Conservation (phyloP, 306 rosid species). For the Fragaria iinumae region DNA sequence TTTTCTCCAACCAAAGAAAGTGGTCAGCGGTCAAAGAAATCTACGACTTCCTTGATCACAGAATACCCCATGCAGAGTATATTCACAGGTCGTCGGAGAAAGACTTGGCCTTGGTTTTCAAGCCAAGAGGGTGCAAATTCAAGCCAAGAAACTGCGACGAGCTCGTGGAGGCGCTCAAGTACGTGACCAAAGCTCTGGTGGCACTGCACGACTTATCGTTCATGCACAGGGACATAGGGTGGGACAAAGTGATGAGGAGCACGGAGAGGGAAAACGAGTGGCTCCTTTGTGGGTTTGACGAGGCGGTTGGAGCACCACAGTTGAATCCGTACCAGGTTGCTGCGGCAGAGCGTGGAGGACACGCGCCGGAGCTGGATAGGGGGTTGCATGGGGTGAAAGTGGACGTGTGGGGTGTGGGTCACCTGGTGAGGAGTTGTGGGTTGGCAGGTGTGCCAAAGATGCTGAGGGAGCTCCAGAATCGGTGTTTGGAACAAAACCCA, state of each 20-base stretch:
- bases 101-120: slow-evolving; percentile 50
- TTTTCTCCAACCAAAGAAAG: slow-evolving; percentile 47
- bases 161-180: slow-evolving; percentile 69
- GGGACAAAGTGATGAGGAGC: slow-evolving; percentile 77
- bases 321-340: slow-evolving; percentile 36
- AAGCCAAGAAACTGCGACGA: slow-evolving; percentile 56
- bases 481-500: slow-evolving; percentile 86
- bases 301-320: slow-evolving; percentile 82
- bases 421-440: slow-evolving; percentile 69
- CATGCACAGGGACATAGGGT: slow-evolving; percentile 79
- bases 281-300: slow-evolving; percentile 80
- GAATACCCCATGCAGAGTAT: slow-evolving; percentile 80
- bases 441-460: slow-evolving; percentile 62
- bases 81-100: slow-evolving; percentile 37
- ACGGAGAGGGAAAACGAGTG: slow-evolving; percentile 60
- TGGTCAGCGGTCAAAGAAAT: slow-evolving; percentile 72
- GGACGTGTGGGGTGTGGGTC: slow-evolving; percentile 92
- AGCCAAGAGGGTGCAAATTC: slow-evolving; percentile 63
- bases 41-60: slow-evolving; percentile 68
- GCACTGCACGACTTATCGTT: slow-evolving; percentile 86
- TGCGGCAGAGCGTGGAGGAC: slow-evolving; percentile 42
- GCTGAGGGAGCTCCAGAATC: slow-evolving; percentile 71
- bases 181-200: slow-evolving; percentile 78
- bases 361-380: slow-evolving; percentile 92
- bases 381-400: slow-evolving; percentile 92